These are phyloP conservation scores for Grifola frondosa DNA, from an alignment of 1,284 basidiomycete genomes.

Conservation along the genomic window DNA sequence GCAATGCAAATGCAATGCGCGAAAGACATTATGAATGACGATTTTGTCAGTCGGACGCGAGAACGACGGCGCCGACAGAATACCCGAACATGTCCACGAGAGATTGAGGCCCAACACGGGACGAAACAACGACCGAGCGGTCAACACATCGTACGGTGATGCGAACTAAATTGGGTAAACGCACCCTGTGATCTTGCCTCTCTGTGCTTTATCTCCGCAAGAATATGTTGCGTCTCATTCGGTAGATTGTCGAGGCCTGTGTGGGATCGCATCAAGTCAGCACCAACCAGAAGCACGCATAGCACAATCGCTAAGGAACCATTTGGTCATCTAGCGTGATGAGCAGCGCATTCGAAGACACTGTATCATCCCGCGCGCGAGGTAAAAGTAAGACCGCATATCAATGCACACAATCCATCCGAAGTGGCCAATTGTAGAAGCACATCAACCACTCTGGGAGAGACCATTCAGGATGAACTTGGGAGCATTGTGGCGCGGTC, in stretches of 20 bases:
- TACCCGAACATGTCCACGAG: not conserved
- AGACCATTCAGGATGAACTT: too few relatives aligned
- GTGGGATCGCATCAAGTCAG: conserved; percentile 3
- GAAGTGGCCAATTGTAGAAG: too few relatives aligned
- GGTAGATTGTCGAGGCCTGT: conserved; percentile 77
- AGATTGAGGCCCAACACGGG: not conserved
- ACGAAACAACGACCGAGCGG: too few relatives aligned
- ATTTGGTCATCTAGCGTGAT: too few relatives aligned
- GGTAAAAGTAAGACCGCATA: not conserved
- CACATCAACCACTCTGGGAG: too few relatives aligned
- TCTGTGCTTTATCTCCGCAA: conserved; percentile 70
- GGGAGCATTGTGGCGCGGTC: not conserved
- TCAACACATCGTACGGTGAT: too few relatives aligned
- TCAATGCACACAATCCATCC: not conserved
- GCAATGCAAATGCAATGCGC: not conserved
- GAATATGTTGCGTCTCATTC: conserved; percentile 67
- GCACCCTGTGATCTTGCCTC: conserved; percentile 52
- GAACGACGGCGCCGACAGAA: not conserved
- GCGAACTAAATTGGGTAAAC: conserved; percentile 8
- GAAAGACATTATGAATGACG: not conserved
- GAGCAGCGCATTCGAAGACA: too few relatives aligned
- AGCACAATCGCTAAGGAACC: too few relatives aligned
- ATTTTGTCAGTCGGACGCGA: not conserved
- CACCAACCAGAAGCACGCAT: too few relatives aligned
- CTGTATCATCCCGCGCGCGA: too few relatives aligned